Percentiles rank a stretch among this genome's conserved stretches.
Evolutionary conservation across 176 grass and related monocot species (phyloP).

Genomic region (Oryza meridionalis): DNA sequence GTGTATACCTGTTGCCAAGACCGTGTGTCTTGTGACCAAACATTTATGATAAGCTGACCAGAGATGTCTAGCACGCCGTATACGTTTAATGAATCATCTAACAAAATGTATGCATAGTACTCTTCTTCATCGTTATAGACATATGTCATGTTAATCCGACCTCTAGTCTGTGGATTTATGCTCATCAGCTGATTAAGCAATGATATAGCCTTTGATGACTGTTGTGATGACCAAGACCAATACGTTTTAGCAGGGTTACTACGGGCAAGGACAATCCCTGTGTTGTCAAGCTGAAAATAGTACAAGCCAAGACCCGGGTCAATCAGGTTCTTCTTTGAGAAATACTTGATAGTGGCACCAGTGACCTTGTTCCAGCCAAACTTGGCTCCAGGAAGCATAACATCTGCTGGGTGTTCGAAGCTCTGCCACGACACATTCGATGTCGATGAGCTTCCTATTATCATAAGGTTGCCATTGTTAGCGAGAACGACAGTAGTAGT

Average conservation of each 20-base stretch:
- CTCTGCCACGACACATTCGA: neutral
- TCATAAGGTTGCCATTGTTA: neutral
- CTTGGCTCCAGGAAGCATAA: neutral
- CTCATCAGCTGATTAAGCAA: neutral
- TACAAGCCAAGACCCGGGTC: neutral
- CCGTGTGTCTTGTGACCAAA: neutral
- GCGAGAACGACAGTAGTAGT: neutral
- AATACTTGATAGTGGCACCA: neutral
- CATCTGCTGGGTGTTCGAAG: neutral
- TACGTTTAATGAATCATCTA: neutral
- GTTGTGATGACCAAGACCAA: neutral
- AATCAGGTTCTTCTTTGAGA: neutral
- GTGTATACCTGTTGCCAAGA: neutral
- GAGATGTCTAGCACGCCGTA: neutral
- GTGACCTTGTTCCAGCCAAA: neutral
- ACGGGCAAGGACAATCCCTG: neutral
- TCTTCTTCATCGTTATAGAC: neutral
- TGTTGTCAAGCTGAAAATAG: neutral
- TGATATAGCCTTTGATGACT: neutral
- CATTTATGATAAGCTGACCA: neutral
- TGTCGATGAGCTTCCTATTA: neutral
- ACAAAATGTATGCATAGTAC: neutral
- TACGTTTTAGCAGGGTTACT: neutral
- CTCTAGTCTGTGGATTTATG: neutral
- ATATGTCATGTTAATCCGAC: neutral